Evolutionary conservation across 345 rosid genomes (phyloP), one percentile per base, ranked within the genome.

Genomic region (Garcia nutans): DNA sequence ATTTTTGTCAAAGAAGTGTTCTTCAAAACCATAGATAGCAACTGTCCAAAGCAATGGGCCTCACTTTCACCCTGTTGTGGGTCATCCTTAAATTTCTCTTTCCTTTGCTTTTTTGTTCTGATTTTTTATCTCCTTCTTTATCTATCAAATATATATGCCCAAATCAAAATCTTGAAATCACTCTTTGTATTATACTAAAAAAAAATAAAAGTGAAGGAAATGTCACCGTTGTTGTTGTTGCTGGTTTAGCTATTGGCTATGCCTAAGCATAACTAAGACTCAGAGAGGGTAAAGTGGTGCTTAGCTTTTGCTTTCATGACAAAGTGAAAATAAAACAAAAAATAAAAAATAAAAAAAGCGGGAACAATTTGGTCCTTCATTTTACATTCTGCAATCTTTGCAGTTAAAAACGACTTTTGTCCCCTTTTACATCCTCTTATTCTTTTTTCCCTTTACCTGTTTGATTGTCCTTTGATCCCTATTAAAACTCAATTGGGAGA

Each of bases 21-120:
- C 83, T 50, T 78, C 86, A 81, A 71, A 81, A 20, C 58, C 73
- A 78, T 70, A 80, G 84, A 86, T 86, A 78, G 83, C 80, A 80
- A 76, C 63, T 72, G 85, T 84, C 86, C 85, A 81, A 79, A 76
- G 52, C 78, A 19, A 50, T 77, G 88, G 89, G 86, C 81, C 91
- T 75, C 61, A 58, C 24, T 74, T 72, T 55, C 69, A 50, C 26
- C 15, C 50, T 10, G 33, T 3, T 68, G 88, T 85, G 89, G 87
- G 89, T 65, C 87, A 82, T 73, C 57, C 42, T 50, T 69, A 13
- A 10, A 6, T 42, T 31, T 24, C 3, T 17, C 17, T 26, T 28
- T 68, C 31, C 22, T 24, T 76, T 42, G 12, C 13, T 22, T 68
- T 49, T 64, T 20, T 26, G 20, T 28, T 61, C 20, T 24, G 23